Evolutionary conservation across 345 rosid species (phyloP), one percentile per base, ranked within the genome.

Genomic region (Aethionema arabicum): DNA sequence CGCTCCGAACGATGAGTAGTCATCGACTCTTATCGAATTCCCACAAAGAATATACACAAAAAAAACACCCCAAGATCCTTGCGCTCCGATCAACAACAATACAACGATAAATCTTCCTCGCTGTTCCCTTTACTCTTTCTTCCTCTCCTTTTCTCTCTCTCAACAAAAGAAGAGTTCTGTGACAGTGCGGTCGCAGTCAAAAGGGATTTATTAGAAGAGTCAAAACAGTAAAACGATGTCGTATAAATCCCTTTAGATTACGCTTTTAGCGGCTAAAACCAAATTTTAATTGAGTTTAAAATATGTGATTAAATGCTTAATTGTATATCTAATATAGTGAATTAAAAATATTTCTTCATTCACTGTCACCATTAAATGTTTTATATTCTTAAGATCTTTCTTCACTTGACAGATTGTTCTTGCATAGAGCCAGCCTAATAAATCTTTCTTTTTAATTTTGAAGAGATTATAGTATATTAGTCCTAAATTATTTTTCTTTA

Each of bases 1-100:
- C 78, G 64, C 39, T 43, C 83, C 36, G 83, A 70, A 12, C 39
- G 72, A 39, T 80, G 88, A 66, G 88, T 85, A 64, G 96, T 65
- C 98, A 91, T 91, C 74, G 54, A 11, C 42, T 59, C 74, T 10
- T 13, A 32, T 27, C 30, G 55, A 52, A 48, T 73, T 33, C 21
- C 10, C 62, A 41, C 71, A 38, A 11, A 4, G 9, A 8, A 12
- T 5, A n/a, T 6, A 42, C 40, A 10, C 38, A 11, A 11, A 65
- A 52, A 12, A 14, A 5, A 61, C 52, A 12, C 70, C 66, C 68
- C 54, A 54, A 68, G 65, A 36, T 41, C 31, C 56, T 47, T 47
- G 31, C 12, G 0, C 21, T 43, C 51, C 65, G 61, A 51, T 72
- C 58, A 64, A 53, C 36, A 63, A 39, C 49, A 65, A 4, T 47